Conservation (phyloP, 164 flowering plant genomes). For the Liriodendron chinense region DNA sequence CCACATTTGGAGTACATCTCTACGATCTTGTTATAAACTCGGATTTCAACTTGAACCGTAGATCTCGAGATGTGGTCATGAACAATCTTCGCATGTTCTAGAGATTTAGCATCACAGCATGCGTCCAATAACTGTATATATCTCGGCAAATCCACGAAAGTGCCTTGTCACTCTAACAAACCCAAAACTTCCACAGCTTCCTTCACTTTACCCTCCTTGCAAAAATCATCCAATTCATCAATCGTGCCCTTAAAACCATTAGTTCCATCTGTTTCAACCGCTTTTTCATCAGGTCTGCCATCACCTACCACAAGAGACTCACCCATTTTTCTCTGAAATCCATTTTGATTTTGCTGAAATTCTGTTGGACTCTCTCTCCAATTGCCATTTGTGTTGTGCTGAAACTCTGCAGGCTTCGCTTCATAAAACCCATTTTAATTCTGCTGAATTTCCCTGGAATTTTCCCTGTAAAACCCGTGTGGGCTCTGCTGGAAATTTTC, state of each 20-base stretch:
- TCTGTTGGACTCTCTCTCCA: not conserved
- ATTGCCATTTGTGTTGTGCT: slow-evolving; percentile 5
- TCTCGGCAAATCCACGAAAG: slow-evolving; percentile 40
- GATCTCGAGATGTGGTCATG: slow-evolving; percentile 43
- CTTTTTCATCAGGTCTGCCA: slow-evolving; percentile 12
- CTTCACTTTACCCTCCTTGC: slow-evolving; percentile 52
- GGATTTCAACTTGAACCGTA: slow-evolving; percentile 24
- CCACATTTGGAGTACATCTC: slow-evolving; percentile 69
- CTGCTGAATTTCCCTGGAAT: no score
- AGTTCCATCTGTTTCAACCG: slow-evolving; percentile 24
- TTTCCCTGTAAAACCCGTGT: no score
- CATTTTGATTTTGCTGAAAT: slow-evolving; percentile 6
- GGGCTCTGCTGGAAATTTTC: slow-evolving; percentile 2
- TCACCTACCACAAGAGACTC: slow-evolving; percentile 2
- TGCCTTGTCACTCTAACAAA: slow-evolving; percentile 35
- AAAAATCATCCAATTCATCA: slow-evolving; percentile 54
- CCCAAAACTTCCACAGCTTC: slow-evolving; percentile 60
- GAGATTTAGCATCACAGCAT: slow-evolving; percentile 56
- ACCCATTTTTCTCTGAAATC: slow-evolving; percentile 10
- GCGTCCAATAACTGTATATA: slow-evolving; percentile 43
- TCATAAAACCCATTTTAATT: slow-evolving; percentile 13
- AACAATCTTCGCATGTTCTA: slow-evolving; percentile 58
- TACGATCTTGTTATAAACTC: slow-evolving; percentile 50
- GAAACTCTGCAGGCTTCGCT: not conserved
- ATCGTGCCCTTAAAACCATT: slow-evolving; percentile 30